Conservation (phyloP, 1,139 yeast species). For the Geotrichum fermentans region DNA sequence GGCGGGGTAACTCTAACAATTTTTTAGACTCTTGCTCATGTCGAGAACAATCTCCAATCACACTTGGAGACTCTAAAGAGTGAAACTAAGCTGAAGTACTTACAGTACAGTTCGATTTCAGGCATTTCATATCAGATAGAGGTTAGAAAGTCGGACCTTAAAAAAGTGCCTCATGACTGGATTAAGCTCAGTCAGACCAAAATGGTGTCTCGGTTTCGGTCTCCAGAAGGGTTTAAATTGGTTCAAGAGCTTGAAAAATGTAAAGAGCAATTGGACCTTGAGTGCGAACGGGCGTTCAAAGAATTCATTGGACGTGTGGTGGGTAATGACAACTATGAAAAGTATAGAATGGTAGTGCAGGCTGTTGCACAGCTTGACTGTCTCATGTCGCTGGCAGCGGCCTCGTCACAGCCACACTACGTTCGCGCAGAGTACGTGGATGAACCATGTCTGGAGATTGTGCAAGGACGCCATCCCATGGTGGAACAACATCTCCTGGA, state of each 20-base stretch:
- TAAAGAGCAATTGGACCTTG: conserved; percentile 52
- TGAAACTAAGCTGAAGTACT: conserved; percentile 52
- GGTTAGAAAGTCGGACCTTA: conserved; percentile 56
- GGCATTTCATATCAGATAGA: conserved; percentile 72
- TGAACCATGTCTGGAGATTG: conserved; percentile 49
- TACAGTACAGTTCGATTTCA: conserved; percentile 53
- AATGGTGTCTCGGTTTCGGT: conserved; percentile 63
- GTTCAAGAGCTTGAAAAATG: conserved; percentile 56
- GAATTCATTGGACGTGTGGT: conserved; percentile 47
- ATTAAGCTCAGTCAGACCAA: conserved; percentile 68
- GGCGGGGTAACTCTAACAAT: neutral
- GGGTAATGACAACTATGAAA: conserved; percentile 45
- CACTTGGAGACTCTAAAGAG: conserved; percentile 49
- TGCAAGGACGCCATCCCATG: conserved; percentile 73
- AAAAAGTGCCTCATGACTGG: conserved; percentile 67
- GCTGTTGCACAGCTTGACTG: conserved; percentile 67
- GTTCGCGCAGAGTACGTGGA: conserved; percentile 55
- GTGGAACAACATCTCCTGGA: conserved; percentile 50
- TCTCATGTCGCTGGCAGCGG: conserved; percentile 62
- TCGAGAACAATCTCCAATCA: conserved; percentile 43
- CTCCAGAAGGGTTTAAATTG: conserved; percentile 52
- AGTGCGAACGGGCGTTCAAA: conserved; percentile 54
- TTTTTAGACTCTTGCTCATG: conserved; percentile 22
- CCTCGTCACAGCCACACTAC: conserved; percentile 50
- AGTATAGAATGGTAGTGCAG: conserved; percentile 48